phyloP scores from a whole-genome alignment of 2,329 filamentous ascomycete genomes.

The Fonsecaea multimorphosa region DNA sequence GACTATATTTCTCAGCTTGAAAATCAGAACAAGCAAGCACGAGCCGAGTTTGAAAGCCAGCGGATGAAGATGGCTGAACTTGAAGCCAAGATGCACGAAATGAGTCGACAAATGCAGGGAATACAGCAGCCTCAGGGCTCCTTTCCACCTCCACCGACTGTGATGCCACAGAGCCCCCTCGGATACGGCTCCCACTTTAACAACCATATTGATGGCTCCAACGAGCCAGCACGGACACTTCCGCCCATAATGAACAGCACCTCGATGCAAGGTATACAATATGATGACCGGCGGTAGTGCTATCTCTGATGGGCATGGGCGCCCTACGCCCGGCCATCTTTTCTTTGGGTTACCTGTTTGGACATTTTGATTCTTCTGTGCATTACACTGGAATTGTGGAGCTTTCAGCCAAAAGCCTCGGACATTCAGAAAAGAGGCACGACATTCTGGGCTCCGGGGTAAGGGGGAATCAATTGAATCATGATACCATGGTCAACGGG shows the following conservation, averaged over 20 bases:
- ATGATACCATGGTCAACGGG: slow-evolving; percentile 30
- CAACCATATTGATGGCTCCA: slow-evolving; percentile 33
- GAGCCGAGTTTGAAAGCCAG: slow-evolving; percentile 48
- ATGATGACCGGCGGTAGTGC: slow-evolving; percentile 53
- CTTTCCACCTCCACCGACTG: slow-evolving; percentile 37
- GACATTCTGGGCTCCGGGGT: slow-evolving; percentile 6
- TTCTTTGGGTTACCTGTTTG: slow-evolving; percentile 28
- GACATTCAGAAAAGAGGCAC: slow-evolving; percentile 10
- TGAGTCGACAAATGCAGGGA: slow-evolving; percentile 42
- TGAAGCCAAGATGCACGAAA: slow-evolving; percentile 46
- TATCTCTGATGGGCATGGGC: slow-evolving; percentile 22
- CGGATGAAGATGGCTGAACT: slow-evolving; percentile 39
- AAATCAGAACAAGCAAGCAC: slow-evolving; percentile 46
- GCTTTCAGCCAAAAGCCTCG: slow-evolving; percentile 14
- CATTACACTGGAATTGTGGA: slow-evolving; percentile 8
- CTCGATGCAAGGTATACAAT: slow-evolving; percentile 58
- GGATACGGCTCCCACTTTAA: slow-evolving; percentile 35
- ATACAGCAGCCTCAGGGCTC: slow-evolving; percentile 38
- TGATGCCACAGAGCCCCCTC: slow-evolving; percentile 35
- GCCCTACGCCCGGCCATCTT: slow-evolving; percentile 14
- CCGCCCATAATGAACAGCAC: slow-evolving; percentile 54
- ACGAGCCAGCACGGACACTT: slow-evolving; percentile 53
- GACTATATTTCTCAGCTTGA: slow-evolving; percentile 56
- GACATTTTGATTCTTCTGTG: background rate
- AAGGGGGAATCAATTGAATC: slow-evolving; percentile 7